phyloP scores from a whole-genome alignment of 169 alveolate genomes.

The Perkinsus marinus region DNA sequence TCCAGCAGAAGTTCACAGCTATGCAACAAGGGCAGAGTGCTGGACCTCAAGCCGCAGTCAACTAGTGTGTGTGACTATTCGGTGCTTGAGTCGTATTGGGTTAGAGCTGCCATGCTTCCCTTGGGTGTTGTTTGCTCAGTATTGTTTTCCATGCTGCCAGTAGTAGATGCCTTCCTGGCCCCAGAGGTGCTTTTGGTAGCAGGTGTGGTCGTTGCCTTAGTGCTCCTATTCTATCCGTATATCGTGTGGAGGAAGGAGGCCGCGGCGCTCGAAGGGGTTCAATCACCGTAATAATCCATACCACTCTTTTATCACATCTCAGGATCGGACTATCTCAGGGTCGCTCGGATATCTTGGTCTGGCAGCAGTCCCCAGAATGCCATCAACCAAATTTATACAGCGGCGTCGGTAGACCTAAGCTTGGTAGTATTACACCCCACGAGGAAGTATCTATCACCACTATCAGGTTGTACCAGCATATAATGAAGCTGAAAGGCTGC shows the following conservation, averaged over 20 bases:
- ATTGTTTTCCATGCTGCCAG: background rate
- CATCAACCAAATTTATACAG: background rate
- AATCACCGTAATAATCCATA: background rate
- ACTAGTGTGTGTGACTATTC: background rate
- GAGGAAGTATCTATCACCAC: background rate
- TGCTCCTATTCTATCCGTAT: background rate
- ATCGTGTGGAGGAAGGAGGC: background rate
- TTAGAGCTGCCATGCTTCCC: too few species aligned
- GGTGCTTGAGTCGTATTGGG: too few species aligned
- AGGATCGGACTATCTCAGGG: background rate
- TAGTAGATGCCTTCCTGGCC: background rate
- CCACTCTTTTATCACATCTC: background rate
- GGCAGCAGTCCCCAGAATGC: background rate
- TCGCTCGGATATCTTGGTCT: background rate
- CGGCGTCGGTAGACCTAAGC: background rate
- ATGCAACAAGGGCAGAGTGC: background rate
- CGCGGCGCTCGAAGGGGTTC: background rate
- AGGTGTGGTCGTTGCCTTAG: background rate
- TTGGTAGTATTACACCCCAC: background rate
- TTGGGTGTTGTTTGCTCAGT: background rate
- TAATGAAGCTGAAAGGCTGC: constrained; percentile 9
- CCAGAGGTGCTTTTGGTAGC: background rate
- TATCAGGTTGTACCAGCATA: background rate
- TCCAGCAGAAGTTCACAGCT: background rate
- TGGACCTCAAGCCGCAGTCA: background rate